Evolutionary conservation across 768 basidiomycete species (phyloP), one percentile per base, ranked within the genome.

Genomic region (Mycena leptocephala): DNA sequence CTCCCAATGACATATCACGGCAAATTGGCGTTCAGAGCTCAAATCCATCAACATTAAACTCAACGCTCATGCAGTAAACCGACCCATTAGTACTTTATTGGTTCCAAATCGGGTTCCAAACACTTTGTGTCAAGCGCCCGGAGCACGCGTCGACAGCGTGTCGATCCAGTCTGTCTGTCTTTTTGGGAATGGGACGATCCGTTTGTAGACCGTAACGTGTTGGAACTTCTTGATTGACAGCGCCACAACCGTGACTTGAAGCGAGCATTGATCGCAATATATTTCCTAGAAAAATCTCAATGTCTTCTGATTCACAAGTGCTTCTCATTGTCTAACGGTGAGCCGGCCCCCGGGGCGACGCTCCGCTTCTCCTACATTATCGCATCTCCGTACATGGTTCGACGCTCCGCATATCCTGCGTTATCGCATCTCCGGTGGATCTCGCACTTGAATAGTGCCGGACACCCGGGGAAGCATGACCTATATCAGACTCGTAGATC

Each of bases 1-100:
- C 63, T n/a, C n/a, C 63, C 39, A 22, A 7, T 58, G 71, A 65
- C 53, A 64, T 64, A 64, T 72, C 55, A 72, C 71, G 46, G 72
- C 24, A 67, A n/a, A 66, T 73, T 65, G 56, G 58, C 53, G 33
- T 70, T 48, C 30, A 51, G 33, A 28, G 26, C 33, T n/a, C 18
- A 14, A 2, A 3, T 24, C 35, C 48, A 53, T 56, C 62, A 43
- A 46, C 22, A 5, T 33, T 16, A 30, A 41, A 28, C 5, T n/a
- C 10, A 26, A 10, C n/a, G n/a, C n/a, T n/a, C n/a, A n/a, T n/a
- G n/a, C n/a, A n/a, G n/a, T n/a, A n/a, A n/a, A n/a, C 41, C 51
- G 61, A 30, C 48, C 70, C 70, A 55, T 64, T 56, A 6, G 26
- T 33, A 35, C 18, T 3, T 28, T 73, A 73, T 59, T 48, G 20